These are phyloP conservation scores for Triglochin maritima DNA, from an alignment of 106 monocot genomes.

Conservation along the genomic window DNA sequence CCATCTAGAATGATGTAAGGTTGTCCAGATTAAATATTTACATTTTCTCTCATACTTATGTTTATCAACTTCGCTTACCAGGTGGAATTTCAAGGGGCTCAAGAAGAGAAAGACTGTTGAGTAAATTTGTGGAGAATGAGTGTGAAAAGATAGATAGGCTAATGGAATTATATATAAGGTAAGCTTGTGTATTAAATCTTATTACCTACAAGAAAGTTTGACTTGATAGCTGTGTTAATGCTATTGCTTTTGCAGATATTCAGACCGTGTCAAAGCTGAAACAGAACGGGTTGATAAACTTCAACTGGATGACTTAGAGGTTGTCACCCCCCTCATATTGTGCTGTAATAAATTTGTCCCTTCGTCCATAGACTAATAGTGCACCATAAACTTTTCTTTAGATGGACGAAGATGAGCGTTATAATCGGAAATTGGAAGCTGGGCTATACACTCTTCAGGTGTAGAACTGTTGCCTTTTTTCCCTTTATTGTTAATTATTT, in stretches of 20 bases:
- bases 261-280: slow-evolving; percentile 74
- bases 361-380: too few relatives aligned
- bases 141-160: slow-evolving; percentile 96
- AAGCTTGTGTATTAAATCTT: slow-evolving; percentile 4
- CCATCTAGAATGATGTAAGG: not conserved
- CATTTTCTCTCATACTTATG: not conserved
- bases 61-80: slow-evolving; percentile 6
- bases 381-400: slow-evolving; percentile 1
- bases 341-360: too few relatives aligned
- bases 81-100: slow-evolving; percentile 81
- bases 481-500: not conserved
- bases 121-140: slow-evolving; percentile 98
- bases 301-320: slow-evolving; percentile 93
- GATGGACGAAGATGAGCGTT: slow-evolving; percentile 96
- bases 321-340: slow-evolving; percentile 2
- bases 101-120: slow-evolving; percentile 80
- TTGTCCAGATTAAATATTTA: not conserved
- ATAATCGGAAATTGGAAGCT: slow-evolving; percentile 90
- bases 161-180: slow-evolving; percentile 92
- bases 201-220: not conserved
- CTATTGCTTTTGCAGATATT: slow-evolving; percentile 46
- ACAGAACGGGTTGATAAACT: slow-evolving; percentile 50
- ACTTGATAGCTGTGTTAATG: not conserved
- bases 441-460: slow-evolving; percentile 96
- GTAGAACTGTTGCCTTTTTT: not conserved